Evolutionary conservation across 75 land plant genomes (phyloP).

Genomic region (Azolla pinnata): DNA sequence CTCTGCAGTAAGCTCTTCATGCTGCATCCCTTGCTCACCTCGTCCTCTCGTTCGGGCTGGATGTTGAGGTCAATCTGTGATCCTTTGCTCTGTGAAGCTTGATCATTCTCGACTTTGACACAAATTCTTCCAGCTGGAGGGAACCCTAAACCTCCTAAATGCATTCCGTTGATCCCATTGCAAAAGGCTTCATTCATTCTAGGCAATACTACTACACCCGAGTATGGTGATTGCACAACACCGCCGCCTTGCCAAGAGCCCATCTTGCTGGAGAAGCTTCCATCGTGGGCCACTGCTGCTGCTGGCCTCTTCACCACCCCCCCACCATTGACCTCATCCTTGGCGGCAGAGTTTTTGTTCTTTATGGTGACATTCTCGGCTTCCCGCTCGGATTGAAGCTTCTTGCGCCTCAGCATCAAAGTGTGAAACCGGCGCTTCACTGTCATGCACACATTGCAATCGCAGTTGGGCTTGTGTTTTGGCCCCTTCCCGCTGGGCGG

Average conservation of each 20-base stretch:
- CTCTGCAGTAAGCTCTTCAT: conserved; percentile 54
- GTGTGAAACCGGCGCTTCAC: conserved; percentile 41
- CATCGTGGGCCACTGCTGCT: too few relatives aligned
- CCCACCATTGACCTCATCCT: not conserved
- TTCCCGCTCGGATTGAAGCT: conserved; percentile 37
- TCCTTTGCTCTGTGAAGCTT: not conserved
- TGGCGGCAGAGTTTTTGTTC: not conserved
- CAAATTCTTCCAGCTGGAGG: not conserved
- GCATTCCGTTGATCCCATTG: not conserved
- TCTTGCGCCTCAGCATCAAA: conserved; percentile 41
- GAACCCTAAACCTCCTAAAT: not conserved
- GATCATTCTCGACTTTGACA: not conserved
- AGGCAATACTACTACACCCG: not conserved
- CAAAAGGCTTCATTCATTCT: not conserved
- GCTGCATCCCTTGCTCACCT: conserved; percentile 31
- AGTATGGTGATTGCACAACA: not conserved
- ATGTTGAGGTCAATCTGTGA: conserved; percentile 75
- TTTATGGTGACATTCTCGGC: conserved; percentile 19
- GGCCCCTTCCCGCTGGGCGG: conserved; percentile 54
- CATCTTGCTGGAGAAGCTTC: not conserved
- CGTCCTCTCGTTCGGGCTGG: conserved; percentile 89
- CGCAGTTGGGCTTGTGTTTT: conserved; percentile 40
- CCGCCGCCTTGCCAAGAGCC: not conserved
- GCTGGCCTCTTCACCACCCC: not conserved
- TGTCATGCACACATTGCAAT: conserved; percentile 38